Base-by-base conservation (phyloP, 768 basidiomycete species). In the Mycena crocata region DNA sequence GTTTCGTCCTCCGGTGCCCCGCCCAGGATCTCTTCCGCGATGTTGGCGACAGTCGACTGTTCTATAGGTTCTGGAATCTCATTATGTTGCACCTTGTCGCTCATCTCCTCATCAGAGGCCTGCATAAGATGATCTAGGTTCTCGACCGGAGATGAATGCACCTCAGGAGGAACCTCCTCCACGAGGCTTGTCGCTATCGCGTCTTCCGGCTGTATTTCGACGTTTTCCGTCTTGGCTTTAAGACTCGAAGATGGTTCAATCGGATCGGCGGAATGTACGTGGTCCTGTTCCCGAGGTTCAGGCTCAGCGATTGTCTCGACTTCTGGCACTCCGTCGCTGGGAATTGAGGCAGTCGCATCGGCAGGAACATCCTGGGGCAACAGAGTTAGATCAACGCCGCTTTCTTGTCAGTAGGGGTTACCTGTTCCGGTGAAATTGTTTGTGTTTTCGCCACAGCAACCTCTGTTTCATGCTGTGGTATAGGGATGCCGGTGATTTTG, bases 161-260 rank as follows among this genome's bases (percentile, higher is more conserved):
- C 45, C 5, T 57, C 62, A 7, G 55, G 28, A 37, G 60, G 61
- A 63, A 26, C 54, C 6, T 24, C 34, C 42, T 57, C 61, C 17
- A 50, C 44, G 32, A 52, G 37, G 32, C 6, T 9, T 30, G 46
- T 4, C 21, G 21, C n/a, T 30, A 26, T 54, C n/a, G 51, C 32
- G 24, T 9, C 56, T 37, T 59, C 50, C 17, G 52, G 45, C 21
- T 46, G 34, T 40, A 37, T 19, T 21, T 46, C 44, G 13, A 55
- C 37, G 26, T 58, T 57, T 58, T 67, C 66, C 42, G 59, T 59
- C 5, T 26, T 26, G 34, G 35, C 60, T 30, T 61, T 55, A 13
- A 60, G 60, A 8, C 74, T 77, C 26, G 79, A 78, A 19, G 73
- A 70, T 19, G 66, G 66, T 26, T 62, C 74, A 24, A 75, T 74